Base-by-base conservation (phyloP, 2,329 filamentous ascomycete genomes). In the Fusarium caatingaense region DNA sequence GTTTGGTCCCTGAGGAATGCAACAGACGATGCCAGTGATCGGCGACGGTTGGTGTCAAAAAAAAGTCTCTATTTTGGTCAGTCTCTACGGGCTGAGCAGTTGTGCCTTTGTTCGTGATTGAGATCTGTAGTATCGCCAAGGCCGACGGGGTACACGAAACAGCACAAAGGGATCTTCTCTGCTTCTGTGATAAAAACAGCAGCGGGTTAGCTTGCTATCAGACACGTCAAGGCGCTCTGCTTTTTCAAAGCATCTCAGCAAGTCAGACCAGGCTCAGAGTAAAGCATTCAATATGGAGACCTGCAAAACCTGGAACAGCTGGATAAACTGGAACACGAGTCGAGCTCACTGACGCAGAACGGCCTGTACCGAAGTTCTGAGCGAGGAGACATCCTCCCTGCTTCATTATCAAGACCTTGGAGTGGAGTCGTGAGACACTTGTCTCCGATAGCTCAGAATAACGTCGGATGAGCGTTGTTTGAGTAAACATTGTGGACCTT, bases 391-490 rank as follows among this genome's bases (percentile, higher is more conserved):
- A 50, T 68, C 59, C 63, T 74, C 72, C 72, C 59, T 74, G 63
- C 70, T 68, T 70, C 30, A 25, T 49, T 45, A 46, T 66, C 57
- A 48, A 64, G 45, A 60, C 55, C 57, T 59, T 45, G 53, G 51
- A 40, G 73, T 66, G 73, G 65, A 72, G 68, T 59, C 54, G 51
- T 75, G 68, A 75, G 72, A 75, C 73, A 72, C 40, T 73, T 73
- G 71, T 75, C 64, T 70, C 59, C 55, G 56, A 69, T 67, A 63
- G 55, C 44, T 64, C 45, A 71, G 68, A 65, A 72, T 30, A 64
- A 46, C 63, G 50, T 58, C 40, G 60, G 48, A 54, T 60, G 34
- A 45, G 49, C 71, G 27, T 51, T 60, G 40, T 20, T 53, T 49
- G 51, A 50, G 51, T 49, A 70, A 71, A 64, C 25, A 68, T 62